phyloP scores from a whole-genome alignment of 257 asterid species.

The Paulownia fortunei region DNA sequence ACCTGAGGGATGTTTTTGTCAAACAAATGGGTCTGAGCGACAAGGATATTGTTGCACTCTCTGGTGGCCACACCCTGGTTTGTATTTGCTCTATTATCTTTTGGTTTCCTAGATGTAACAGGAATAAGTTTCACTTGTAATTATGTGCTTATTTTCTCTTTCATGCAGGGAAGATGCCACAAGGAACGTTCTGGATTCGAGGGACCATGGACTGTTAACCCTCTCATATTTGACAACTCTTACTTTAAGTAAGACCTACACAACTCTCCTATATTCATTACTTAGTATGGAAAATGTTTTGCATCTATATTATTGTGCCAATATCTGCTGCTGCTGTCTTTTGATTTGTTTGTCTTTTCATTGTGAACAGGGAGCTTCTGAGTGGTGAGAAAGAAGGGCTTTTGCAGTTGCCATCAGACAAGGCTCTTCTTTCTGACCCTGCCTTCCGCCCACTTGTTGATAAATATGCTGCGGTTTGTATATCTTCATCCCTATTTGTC shows the following conservation, averaged over 20 bases:
- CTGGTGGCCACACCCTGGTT: conserved; percentile 97
- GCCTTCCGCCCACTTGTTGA: conserved; percentile 77
- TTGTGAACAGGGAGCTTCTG: conserved; percentile 65
- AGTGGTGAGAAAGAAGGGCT: conserved; percentile 79
- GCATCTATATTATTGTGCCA: neutral
- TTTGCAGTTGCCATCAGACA: conserved; percentile 77
- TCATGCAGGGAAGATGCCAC: conserved; percentile 85
- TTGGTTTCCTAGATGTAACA: neutral
- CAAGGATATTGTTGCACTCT: conserved; percentile 87
- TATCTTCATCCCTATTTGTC: neutral
- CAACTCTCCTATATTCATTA: neutral
- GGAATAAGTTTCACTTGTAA: neutral
- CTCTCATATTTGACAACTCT: conserved; percentile 81
- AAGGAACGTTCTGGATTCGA: conserved; percentile 94
- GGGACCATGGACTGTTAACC: conserved; percentile 90
- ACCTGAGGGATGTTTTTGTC: conserved; percentile 80
- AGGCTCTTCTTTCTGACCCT: conserved; percentile 68
- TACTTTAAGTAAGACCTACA: conserved; percentile 66
- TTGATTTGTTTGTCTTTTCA: neutral
- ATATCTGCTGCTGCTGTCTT: neutral
- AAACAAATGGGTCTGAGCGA: conserved; percentile 90
- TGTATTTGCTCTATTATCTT: conserved; percentile 27
- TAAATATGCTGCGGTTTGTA: conserved; percentile 75
- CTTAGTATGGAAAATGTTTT: neutral
- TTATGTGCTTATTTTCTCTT: neutral